Evolutionary conservation across 257 asterid genomes (phyloP).

Genomic region (Ligustrum vulgare): DNA sequence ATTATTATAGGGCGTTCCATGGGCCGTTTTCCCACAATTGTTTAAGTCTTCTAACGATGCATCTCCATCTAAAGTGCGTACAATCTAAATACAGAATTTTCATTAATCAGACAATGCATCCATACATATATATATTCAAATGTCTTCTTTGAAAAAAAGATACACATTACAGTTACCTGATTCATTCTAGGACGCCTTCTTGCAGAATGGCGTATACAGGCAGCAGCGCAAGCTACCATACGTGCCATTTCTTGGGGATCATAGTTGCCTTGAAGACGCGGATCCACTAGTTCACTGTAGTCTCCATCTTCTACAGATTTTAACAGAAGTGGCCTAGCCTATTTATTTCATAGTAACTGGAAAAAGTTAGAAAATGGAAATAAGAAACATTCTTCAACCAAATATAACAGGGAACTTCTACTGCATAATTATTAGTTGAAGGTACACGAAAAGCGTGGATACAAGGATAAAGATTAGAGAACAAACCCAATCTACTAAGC

Average conservation of each 20-base stretch:
- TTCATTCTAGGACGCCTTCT: slow-evolving; percentile 22
- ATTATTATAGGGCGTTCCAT: not conserved
- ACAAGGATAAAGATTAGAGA: too few species aligned
- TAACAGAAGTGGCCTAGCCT: slow-evolving; percentile 18
- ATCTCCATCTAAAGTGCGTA: slow-evolving; percentile 22
- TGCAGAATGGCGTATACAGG: slow-evolving; percentile 21
- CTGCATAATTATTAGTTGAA: not conserved
- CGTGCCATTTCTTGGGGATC: slow-evolving; percentile 15
- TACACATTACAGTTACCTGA: slow-evolving; percentile 5
- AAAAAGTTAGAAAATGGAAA: not conserved
- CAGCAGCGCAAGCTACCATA: slow-evolving; percentile 19
- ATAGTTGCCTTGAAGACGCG: slow-evolving; percentile 11
- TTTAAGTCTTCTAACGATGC: slow-evolving; percentile 21
- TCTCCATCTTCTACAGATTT: slow-evolving; percentile 10
- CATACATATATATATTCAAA: not conserved
- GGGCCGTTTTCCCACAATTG: slow-evolving; percentile 2
- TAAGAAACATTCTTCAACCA: not conserved
- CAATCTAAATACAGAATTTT: not conserved
- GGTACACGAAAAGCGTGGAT: not conserved
- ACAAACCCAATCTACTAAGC: slow-evolving; percentile 13
- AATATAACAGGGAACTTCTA: not conserved
- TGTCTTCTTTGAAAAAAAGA: not conserved
- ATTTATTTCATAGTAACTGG: not conserved
- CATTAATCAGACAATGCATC: not conserved
- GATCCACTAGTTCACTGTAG: slow-evolving; percentile 11